These are phyloP conservation scores for Penicillium sp. DNA, from an alignment of 2,329 filamentous ascomycete species.

Conservation along the genomic window DNA sequence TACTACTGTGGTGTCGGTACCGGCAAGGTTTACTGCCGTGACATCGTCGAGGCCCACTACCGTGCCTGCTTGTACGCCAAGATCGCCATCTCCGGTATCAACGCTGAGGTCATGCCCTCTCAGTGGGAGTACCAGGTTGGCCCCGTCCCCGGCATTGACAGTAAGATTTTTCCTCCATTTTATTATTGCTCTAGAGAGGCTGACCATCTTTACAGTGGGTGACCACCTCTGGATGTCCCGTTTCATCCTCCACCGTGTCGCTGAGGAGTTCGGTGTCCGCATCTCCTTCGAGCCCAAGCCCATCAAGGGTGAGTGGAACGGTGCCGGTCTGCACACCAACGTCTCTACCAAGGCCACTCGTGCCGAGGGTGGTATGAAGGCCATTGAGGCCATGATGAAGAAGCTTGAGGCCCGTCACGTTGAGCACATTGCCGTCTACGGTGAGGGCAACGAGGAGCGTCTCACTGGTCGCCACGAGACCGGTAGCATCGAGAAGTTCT, in stretches of 20 bases:
- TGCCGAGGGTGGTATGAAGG: conserved; percentile 88
- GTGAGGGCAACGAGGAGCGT: conserved; percentile 92
- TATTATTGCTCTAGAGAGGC: background rate
- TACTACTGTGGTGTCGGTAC: conserved; percentile 99
- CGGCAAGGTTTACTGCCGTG: conserved; percentile 95
- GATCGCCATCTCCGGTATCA: conserved; percentile 95
- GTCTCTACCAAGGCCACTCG: conserved; percentile 90
- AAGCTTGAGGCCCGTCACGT: conserved; percentile 75
- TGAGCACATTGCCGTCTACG: conserved; percentile 90
- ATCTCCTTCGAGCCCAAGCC: conserved; percentile 96
- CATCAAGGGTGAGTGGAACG: conserved; percentile 95
- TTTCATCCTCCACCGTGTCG: conserved; percentile 85
- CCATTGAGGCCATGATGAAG: conserved; percentile 83
- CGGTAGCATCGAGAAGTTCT: conserved; percentile 88
- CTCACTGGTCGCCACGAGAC: conserved; percentile 95
- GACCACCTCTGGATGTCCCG: conserved; percentile 95
- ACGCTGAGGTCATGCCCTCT: conserved; percentile 96
- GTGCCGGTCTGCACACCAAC: conserved; percentile 90
- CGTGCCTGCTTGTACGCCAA: conserved; percentile 85
- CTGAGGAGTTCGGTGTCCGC: conserved; percentile 95
- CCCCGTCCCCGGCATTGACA: conserved; percentile 80
- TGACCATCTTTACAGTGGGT: conserved; percentile 61
- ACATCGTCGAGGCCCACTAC: conserved; percentile 95
- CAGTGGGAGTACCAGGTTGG: conserved; percentile 99
- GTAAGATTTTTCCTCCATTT: conserved; percentile 52